phyloP scores from a whole-genome alignment of 225 moss, liverwort and hornwort species.

The Asterella californica region DNA sequence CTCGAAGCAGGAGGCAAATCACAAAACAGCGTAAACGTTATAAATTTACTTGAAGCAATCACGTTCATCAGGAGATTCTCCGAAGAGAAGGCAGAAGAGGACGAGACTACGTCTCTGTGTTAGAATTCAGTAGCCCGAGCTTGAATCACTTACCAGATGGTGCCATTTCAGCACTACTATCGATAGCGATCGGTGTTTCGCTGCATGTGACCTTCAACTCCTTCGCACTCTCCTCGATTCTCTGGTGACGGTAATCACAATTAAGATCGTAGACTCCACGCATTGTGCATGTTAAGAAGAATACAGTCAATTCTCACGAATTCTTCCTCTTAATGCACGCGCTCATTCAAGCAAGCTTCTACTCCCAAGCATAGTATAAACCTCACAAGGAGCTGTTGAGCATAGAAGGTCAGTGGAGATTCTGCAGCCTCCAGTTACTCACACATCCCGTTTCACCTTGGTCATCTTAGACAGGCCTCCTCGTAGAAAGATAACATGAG shows the following conservation, averaged over 20 bases:
- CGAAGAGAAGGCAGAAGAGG: neutral
- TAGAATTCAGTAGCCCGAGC: neutral
- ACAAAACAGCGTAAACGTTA: neutral
- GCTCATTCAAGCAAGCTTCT: neutral
- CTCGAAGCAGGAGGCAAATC: neutral
- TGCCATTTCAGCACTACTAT: neutral
- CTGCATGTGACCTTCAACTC: neutral
- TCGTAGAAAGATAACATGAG: neutral
- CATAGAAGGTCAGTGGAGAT: neutral
- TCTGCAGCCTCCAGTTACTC: neutral
- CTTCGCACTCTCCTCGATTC: neutral
- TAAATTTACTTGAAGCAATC: neutral
- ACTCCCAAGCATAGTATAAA: neutral
- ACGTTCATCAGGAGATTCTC: neutral
- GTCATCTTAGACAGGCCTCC: too few relatives aligned
- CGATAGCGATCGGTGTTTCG: neutral
- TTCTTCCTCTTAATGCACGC: neutral
- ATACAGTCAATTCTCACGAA: neutral
- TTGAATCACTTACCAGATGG: neutral
- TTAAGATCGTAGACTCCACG: neutral
- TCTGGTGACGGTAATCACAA: neutral
- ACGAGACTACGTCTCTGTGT: neutral
- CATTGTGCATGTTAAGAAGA: neutral
- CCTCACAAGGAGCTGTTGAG: neutral
- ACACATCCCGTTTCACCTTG: too few relatives aligned